phyloP scores from a whole-genome alignment of 2,329 filamentous ascomycete species.

The Fusarium sp. region DNA sequence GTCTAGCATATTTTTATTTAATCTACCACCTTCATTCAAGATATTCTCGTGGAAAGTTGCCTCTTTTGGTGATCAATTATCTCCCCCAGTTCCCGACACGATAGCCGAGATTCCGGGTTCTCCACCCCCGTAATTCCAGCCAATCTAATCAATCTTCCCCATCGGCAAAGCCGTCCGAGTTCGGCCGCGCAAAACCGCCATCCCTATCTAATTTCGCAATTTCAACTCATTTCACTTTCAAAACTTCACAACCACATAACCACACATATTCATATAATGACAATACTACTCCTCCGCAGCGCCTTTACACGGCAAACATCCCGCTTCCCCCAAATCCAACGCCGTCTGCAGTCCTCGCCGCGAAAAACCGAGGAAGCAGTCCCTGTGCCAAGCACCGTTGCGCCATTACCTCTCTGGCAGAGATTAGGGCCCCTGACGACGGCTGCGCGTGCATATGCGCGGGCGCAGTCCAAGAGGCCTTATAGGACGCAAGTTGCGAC shows the following conservation, averaged over 20 bases:
- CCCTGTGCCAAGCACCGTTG: slow-evolving; percentile 37
- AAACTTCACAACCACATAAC: not conserved
- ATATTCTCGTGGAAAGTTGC: slow-evolving; percentile 55
- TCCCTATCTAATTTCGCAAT: slow-evolving; percentile 23
- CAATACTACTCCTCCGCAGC: slow-evolving; percentile 38
- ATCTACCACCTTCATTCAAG: not conserved
- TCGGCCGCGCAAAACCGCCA: slow-evolving; percentile 29
- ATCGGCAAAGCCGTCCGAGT: slow-evolving; percentile 38
- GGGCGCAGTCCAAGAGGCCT: slow-evolving; percentile 77
- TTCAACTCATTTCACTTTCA: slow-evolving; percentile 11
- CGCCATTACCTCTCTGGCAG: slow-evolving; percentile 63
- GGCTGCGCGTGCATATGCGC: slow-evolving; percentile 71
- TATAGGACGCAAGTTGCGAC: slow-evolving; percentile 84
- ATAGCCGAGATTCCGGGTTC: slow-evolving; percentile 30
- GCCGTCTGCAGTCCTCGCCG: slow-evolving; percentile 32
- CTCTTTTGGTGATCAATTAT: not conserved
- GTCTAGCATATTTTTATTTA: slow-evolving; percentile 41
- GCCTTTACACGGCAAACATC: slow-evolving; percentile 26
- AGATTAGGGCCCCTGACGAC: slow-evolving; percentile 69
- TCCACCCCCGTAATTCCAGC: not conserved
- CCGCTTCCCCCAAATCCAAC: slow-evolving; percentile 32
- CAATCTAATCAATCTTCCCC: slow-evolving; percentile 25
- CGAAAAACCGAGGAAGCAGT: slow-evolving; percentile 37
- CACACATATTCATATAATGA: slow-evolving; percentile 22
- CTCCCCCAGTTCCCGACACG: not conserved